Percentiles rank a stretch among this genome's conserved stretches.
Evolutionary conservation across 805 yeast species (phyloP).

Genomic region (Kuraishia cidri): DNA sequence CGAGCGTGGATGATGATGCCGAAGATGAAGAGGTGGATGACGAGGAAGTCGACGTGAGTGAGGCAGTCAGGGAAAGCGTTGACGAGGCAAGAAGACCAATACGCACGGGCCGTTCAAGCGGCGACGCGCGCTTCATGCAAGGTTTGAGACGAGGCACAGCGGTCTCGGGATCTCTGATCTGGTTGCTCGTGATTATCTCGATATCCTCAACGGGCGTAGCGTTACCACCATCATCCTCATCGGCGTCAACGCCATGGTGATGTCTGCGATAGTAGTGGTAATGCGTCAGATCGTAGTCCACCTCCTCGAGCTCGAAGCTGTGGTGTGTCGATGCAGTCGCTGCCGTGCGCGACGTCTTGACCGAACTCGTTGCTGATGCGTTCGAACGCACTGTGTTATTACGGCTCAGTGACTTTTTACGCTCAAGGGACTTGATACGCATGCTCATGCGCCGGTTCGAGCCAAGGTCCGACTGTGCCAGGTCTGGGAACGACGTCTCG

Average conservation of each 20-base stretch:
- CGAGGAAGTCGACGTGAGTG: no score
- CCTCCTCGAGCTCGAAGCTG: slow-evolving; percentile 12
- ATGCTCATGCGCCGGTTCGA: slow-evolving; percentile 19
- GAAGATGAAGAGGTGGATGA: slow-evolving; percentile 10
- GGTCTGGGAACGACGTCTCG: slow-evolving; percentile 27
- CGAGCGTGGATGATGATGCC: no score
- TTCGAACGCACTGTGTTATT: slow-evolving; percentile 14
- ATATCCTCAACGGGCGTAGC: slow-evolving; percentile 5
- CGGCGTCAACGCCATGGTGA: not conserved
- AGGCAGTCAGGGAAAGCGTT: slow-evolving; percentile 4
- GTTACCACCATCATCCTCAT: slow-evolving; percentile 6
- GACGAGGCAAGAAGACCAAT: slow-evolving; percentile 8
- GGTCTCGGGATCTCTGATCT: slow-evolving; percentile 4
- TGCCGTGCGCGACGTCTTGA: slow-evolving; percentile 8
- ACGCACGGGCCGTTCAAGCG: not conserved
- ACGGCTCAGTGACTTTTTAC: slow-evolving; percentile 22
- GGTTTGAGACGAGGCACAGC: not conserved
- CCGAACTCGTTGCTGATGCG: slow-evolving; percentile 7
- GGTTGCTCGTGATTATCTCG: slow-evolving; percentile 8
- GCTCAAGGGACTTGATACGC: slow-evolving; percentile 24
- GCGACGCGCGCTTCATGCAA: not conserved
- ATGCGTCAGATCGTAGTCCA: slow-evolving; percentile 9
- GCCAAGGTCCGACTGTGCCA: slow-evolving; percentile 18
- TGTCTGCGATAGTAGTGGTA: slow-evolving; percentile 7
- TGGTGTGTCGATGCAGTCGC: slow-evolving; percentile 3